Conservation (phyloP, 305 asterid genomes). For the Rubia peregrina region DNA sequence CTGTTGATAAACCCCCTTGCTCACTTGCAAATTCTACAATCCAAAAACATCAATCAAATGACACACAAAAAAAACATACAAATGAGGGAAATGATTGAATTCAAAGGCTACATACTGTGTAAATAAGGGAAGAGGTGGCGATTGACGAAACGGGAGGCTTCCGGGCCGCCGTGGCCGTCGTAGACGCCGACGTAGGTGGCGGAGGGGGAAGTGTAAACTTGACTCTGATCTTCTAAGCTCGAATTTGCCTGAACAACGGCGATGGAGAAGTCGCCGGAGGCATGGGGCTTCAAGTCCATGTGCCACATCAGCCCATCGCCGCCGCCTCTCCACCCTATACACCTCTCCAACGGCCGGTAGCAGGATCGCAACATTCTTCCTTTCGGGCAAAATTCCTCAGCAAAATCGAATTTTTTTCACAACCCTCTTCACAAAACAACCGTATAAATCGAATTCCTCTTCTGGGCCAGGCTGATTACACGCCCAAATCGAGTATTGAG, state of each 20-base stretch:
- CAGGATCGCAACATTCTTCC: conserved; percentile 58
- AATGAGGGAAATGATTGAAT: not conserved
- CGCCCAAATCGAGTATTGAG: not conserved
- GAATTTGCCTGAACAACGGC: conserved; percentile 98
- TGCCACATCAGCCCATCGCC: conserved; percentile 82
- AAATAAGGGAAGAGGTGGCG: conserved; percentile 71
- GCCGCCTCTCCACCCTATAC: conserved; percentile 54
- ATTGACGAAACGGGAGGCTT: conserved; percentile 86
- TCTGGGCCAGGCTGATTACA: too few species aligned
- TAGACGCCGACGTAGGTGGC: conserved; percentile 90
- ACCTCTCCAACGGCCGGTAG: conserved; percentile 41
- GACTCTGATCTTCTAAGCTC: conserved; percentile 81
- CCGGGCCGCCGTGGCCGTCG: conserved; percentile 98
- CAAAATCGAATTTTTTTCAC: not conserved
- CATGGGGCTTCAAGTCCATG: conserved; percentile 70
- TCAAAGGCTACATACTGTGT: conserved; percentile 38
- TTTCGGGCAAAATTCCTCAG: not conserved
- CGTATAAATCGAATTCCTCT: not conserved
- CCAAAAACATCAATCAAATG: not conserved
- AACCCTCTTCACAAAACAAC: not conserved
- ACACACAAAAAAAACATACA: not conserved
- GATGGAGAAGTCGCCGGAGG: conserved; percentile 81
- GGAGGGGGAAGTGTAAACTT: conserved; percentile 75
- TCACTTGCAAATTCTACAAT: conserved; percentile 69
- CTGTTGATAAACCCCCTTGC: conserved; percentile 78